Conservation (phyloP, 2,329 filamentous ascomycete genomes). For the Microcyclospora tardicrescens region DNA sequence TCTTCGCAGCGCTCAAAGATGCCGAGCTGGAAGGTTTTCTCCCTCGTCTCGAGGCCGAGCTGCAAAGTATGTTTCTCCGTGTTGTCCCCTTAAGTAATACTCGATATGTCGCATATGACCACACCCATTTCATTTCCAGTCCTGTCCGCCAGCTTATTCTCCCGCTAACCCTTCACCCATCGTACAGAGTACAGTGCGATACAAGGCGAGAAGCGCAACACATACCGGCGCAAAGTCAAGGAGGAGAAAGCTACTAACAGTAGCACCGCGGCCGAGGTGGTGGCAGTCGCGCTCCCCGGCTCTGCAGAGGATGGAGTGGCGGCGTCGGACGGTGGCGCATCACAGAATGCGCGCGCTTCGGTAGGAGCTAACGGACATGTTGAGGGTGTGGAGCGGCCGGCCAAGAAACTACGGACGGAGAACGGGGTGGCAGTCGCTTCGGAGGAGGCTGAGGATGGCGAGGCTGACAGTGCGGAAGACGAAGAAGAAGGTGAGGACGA, state of each 20-base stretch:
- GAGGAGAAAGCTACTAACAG: slow-evolving; percentile 41
- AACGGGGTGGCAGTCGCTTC: slow-evolving; percentile 24
- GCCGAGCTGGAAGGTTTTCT: slow-evolving; percentile 63
- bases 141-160: not conserved
- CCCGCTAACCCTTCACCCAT: not conserved
- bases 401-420: slow-evolving; percentile 39
- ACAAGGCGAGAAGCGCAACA: slow-evolving; percentile 61
- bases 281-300: slow-evolving; percentile 1
- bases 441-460: slow-evolving; percentile 38
- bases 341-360: slow-evolving; percentile 1
- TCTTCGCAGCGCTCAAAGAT: slow-evolving; percentile 64
- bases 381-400: slow-evolving; percentile 35
- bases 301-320: not conserved
- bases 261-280: slow-evolving; percentile 6
- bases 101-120: not conserved
- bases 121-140: not conserved
- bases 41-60: slow-evolving; percentile 58
- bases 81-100: not conserved
- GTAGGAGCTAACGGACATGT: slow-evolving; percentile 10
- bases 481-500: slow-evolving; percentile 37
- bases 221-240: slow-evolving; percentile 56
- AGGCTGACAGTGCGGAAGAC: slow-evolving; percentile 40
- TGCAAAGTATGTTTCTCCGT: slow-evolving; percentile 46
- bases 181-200: slow-evolving; percentile 55
- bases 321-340: not conserved